phyloP scores from a whole-genome alignment of 2,329 filamentous ascomycete species.

The Rutstroemia sydowiana region DNA sequence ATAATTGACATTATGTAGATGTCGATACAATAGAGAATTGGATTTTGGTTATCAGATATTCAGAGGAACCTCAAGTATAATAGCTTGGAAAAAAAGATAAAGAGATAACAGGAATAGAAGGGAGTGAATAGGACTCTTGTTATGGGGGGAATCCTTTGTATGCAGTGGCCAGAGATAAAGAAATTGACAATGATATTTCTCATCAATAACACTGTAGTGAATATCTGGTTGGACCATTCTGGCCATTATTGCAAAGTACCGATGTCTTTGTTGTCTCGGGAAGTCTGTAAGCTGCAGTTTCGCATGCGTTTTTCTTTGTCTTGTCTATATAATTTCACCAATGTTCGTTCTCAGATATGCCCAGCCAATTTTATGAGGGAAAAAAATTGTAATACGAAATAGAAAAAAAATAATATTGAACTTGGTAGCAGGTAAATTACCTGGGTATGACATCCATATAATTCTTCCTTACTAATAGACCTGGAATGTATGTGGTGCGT shows the following conservation, averaged over 20 bases:
- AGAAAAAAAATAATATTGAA: too few relatives aligned
- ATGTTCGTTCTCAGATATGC: conserved; percentile 4
- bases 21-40: background rate
- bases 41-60: background rate
- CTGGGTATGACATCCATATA: background rate
- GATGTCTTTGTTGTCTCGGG: conserved; percentile 31
- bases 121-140: conserved; percentile 29
- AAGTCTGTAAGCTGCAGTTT: conserved; percentile 23
- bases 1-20: conserved; percentile 22
- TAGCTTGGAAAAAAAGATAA: conserved; percentile 11
- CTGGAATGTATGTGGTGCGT: conserved; percentile 11
- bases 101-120: conserved; percentile 13
- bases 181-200: conserved; percentile 29
- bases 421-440: too few relatives aligned
- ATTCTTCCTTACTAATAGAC: conserved; percentile 4
- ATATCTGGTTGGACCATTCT: conserved; percentile 25
- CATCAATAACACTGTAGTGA: conserved; percentile 19
- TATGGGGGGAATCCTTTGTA: conserved; percentile 26
- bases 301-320: conserved; percentile 26
- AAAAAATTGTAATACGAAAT: too few relatives aligned
- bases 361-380: conserved; percentile 3
- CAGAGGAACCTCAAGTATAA: conserved; percentile 6
- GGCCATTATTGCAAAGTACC: conserved; percentile 23
- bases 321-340: conserved; percentile 15
- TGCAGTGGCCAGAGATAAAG: conserved; percentile 25